These are phyloP conservation scores for Auricularia cornea DNA, from an alignment of 768 basidiomycete species.

Conservation along the genomic window DNA sequence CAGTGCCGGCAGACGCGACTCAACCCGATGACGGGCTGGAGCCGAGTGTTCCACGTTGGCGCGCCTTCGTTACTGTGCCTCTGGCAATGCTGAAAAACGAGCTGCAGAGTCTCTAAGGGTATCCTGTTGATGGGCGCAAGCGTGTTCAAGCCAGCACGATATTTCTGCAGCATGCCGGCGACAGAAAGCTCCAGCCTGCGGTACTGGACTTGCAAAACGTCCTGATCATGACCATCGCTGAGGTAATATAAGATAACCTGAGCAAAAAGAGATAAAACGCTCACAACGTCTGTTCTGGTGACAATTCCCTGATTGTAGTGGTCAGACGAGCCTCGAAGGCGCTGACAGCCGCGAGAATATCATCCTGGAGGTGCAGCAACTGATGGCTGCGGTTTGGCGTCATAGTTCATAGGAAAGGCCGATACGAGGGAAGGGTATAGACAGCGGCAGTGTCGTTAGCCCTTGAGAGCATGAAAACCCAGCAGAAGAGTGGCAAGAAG, in stretches of 20 bases:
- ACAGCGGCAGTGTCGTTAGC: too few relatives aligned
- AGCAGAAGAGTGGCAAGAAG: too few relatives aligned
- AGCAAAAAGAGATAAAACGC: too few relatives aligned
- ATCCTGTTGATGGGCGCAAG: background rate
- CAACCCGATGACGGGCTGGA: background rate
- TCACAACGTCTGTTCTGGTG: background rate
- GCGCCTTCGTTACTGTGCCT: background rate
- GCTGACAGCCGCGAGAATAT: background rate
- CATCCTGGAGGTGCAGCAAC: too few relatives aligned
- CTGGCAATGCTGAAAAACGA: background rate
- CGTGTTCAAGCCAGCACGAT: background rate
- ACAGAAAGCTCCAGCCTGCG: background rate
- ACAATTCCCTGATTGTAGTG: background rate
- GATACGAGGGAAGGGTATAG: too few relatives aligned
- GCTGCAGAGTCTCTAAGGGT: background rate
- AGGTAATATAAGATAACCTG: too few relatives aligned
- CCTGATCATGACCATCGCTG: background rate
- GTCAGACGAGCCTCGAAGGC: background rate
- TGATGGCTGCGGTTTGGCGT: too few relatives aligned
- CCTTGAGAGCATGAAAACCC: too few relatives aligned
- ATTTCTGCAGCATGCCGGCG: background rate
- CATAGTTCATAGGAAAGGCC: too few relatives aligned
- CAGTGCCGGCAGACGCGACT: background rate
- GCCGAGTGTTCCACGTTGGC: background rate
- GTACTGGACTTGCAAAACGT: background rate